Evolutionary conservation across 306 rosid species (phyloP).

Genomic region (Cucumis melo): DNA sequence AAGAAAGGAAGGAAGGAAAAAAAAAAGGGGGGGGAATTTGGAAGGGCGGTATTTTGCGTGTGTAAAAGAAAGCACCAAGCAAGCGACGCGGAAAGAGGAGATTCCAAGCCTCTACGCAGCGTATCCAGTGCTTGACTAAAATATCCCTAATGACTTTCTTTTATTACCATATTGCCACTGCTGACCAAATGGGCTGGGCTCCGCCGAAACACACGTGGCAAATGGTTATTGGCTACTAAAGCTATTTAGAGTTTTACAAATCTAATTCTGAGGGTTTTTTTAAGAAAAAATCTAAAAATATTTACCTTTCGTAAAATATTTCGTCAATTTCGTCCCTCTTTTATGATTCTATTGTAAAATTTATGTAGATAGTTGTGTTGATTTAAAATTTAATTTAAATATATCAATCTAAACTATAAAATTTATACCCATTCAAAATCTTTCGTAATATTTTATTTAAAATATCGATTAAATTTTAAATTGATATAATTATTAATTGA

Average conservation of each 20-base stretch:
- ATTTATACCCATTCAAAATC: too few relatives aligned
- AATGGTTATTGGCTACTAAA: background rate
- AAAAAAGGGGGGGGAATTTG: background rate
- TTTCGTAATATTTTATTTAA: too few relatives aligned
- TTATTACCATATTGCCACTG: background rate
- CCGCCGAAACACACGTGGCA: background rate
- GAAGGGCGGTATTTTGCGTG: constrained; percentile 4
- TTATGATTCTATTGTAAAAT: too few relatives aligned
- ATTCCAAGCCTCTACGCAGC: constrained; percentile 6
- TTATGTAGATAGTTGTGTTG: too few relatives aligned
- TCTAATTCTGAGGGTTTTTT: too few relatives aligned
- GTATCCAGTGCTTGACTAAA: background rate
- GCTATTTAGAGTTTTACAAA: background rate
- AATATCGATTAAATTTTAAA: too few relatives aligned
- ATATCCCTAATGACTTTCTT: background rate
- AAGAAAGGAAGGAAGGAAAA: background rate
- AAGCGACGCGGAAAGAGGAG: constrained; percentile 8
- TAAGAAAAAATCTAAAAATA: too few relatives aligned
- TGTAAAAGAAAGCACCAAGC: background rate
- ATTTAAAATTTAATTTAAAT: too few relatives aligned
- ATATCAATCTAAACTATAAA: too few relatives aligned
- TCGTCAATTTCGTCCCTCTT: too few relatives aligned
- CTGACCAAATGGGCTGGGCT: background rate
- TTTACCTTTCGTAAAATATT: too few relatives aligned
- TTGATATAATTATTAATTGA: too few relatives aligned